A percentile compares a stretch with the other conserved stretches of the same genome.
These are phyloP conservation scores for Podaxis sp. DNA, from an alignment of 768 basidiomycete genomes.

Conservation along the genomic window DNA sequence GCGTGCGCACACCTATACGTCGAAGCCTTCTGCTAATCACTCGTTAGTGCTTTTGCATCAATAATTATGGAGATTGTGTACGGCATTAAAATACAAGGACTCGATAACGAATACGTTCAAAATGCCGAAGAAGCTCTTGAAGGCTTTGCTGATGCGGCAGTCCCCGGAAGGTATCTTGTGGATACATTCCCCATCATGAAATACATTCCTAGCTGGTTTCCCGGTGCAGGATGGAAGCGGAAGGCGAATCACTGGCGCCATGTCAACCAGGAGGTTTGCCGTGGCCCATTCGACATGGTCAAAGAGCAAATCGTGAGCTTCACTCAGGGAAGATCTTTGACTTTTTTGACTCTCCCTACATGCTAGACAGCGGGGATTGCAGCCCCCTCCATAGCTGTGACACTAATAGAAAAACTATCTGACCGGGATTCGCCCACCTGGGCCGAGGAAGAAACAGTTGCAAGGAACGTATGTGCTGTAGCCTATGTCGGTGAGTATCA, in stretches of 20 bases:
- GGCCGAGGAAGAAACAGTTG: conserved; percentile 11
- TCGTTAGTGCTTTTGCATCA: conserved; percentile 10
- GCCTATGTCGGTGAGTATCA: conserved; percentile 2
- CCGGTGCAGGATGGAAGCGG: neutral
- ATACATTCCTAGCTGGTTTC: neutral
- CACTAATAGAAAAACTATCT: conserved; percentile 7
- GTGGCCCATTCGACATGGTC: neutral
- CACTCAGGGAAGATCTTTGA: neutral
- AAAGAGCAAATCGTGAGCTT: conserved; percentile 8
- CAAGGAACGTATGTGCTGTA: conserved; percentile 6
- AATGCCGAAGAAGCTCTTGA: conserved; percentile 23
- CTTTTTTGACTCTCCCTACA: neutral
- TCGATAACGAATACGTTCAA: conserved; percentile 19
- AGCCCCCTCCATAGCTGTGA: conserved; percentile 6
- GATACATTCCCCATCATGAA: conserved; percentile 19
- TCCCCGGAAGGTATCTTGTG: conserved; percentile 30
- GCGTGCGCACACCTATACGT: neutral
- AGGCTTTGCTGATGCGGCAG: conserved; percentile 21
- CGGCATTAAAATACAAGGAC: neutral
- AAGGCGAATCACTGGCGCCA: neutral
- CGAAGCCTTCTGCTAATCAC: neutral
- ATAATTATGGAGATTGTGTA: conserved; percentile 21
- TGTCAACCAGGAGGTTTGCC: neutral
- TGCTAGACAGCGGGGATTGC: neutral
- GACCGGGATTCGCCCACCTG: neutral